These are phyloP conservation scores for Globisporangium spinosum DNA, from an alignment of 352 stramenopile species.

Conservation along the genomic window DNA sequence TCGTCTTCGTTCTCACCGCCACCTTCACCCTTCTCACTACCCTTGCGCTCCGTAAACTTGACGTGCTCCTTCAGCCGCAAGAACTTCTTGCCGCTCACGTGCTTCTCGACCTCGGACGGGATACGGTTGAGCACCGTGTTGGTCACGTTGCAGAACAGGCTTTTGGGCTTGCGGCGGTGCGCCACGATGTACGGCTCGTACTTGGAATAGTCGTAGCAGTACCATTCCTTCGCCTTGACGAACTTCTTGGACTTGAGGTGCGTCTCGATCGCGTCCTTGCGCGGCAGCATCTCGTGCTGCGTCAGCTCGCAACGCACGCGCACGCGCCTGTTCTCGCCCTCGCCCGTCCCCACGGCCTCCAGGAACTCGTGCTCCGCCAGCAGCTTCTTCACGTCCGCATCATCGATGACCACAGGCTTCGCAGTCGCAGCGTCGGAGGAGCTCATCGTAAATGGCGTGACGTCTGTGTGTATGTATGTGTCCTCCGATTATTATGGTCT, in stretches of 20 bases:
- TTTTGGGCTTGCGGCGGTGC: slow-evolving; percentile 79
- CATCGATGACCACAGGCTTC: slow-evolving; percentile 29
- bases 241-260: slow-evolving; percentile 81
- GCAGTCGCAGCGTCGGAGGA: not conserved
- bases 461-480: not conserved
- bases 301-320: slow-evolving; percentile 72
- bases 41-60: slow-evolving; percentile 30
- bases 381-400: slow-evolving; percentile 36
- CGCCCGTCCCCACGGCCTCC: slow-evolving; percentile 42
- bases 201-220: slow-evolving; percentile 88
- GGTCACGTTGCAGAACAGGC: slow-evolving; percentile 89
- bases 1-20: slow-evolving; percentile 37
- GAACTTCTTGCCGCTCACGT: slow-evolving; percentile 88
- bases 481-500: not conserved
- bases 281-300: slow-evolving; percentile 75
- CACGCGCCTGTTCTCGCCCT: slow-evolving; percentile 42
- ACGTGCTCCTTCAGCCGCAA: slow-evolving; percentile 74
- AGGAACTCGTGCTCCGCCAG: slow-evolving; percentile 49
- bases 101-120: slow-evolving; percentile 82
- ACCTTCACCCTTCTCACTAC: slow-evolving; percentile 27
- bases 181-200: slow-evolving; percentile 90
- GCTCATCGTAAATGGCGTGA: not conserved
- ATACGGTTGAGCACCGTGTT: slow-evolving; percentile 86
- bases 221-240: slow-evolving; percentile 80
- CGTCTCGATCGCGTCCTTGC: slow-evolving; percentile 51